These are phyloP conservation scores for Barbarea vulgaris DNA, from an alignment of 345 rosid species.

Conservation along the genomic window DNA sequence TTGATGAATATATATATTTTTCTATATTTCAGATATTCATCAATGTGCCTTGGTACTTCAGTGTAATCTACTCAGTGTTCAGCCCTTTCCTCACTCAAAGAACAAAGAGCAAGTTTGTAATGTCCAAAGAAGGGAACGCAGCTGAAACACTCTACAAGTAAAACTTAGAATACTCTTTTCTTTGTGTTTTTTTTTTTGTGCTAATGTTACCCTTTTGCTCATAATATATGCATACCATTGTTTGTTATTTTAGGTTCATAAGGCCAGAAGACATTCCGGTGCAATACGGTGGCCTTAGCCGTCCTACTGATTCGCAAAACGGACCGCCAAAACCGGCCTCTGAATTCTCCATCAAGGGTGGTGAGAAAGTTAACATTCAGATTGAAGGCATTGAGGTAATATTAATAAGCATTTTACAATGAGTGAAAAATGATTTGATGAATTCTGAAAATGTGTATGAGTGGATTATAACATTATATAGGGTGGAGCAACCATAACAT, in stretches of 20 bases:
- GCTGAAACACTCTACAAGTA: slow-evolving; percentile 98
- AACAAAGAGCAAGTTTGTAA: slow-evolving; percentile 95
- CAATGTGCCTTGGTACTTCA: slow-evolving; percentile 99
- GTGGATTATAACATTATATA: slow-evolving; percentile 21
- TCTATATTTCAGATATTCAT: slow-evolving; percentile 64
- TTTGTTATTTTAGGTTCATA: slow-evolving; percentile 60
- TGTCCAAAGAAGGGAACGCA: slow-evolving; percentile 83
- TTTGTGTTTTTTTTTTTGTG: neutral
- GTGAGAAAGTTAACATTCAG: slow-evolving; percentile 96
- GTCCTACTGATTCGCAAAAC: slow-evolving; percentile 62
- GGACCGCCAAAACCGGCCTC: slow-evolving; percentile 84
- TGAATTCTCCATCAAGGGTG: slow-evolving; percentile 89
- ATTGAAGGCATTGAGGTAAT: slow-evolving; percentile 96
- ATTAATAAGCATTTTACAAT: neutral
- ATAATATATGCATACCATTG: neutral
- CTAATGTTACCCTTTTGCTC: neutral
- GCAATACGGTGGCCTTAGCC: slow-evolving; percentile 88
- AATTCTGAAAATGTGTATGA: slow-evolving; percentile 1
- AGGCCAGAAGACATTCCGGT: slow-evolving; percentile 91
- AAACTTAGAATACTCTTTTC: neutral
- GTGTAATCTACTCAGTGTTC: slow-evolving; percentile 77
- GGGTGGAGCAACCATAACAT: slow-evolving; percentile 86
- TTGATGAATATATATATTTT: neutral
- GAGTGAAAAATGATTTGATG: neutral
- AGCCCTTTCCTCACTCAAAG: slow-evolving; percentile 93